Percentiles rank a stretch among this genome's conserved stretches.
phyloP scores from a whole-genome alignment of 192 early-diverging fungal genomes.

The Podila epigama region DNA sequence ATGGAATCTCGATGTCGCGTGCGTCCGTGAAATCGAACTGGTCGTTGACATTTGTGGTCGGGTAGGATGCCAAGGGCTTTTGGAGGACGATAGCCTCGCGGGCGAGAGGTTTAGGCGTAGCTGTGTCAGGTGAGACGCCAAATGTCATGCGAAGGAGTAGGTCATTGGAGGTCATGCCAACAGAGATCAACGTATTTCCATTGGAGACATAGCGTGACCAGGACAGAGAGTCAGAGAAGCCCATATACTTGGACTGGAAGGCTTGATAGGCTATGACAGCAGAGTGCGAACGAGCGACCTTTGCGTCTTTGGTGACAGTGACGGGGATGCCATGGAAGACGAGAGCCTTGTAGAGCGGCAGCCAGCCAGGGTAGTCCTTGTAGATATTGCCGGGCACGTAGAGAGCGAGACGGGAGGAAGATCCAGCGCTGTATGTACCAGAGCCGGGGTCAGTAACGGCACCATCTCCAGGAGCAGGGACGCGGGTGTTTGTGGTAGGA shows the following conservation, averaged over 20 bases:
- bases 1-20: slow-evolving; percentile 6
- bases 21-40: slow-evolving; percentile 3
- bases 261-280: slow-evolving; percentile 17
- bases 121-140: slow-evolving; percentile 1
- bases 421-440: slow-evolving; percentile 9
- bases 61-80: not conserved
- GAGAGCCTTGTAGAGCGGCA: slow-evolving; percentile 18
- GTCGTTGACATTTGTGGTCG: not conserved
- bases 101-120: not conserved
- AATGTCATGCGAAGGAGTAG: not conserved
- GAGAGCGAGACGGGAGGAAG: slow-evolving; percentile 8
- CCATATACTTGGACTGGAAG: slow-evolving; percentile 7
- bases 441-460: slow-evolving; percentile 7
- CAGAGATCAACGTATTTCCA: slow-evolving; percentile 9
- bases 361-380: slow-evolving; percentile 16
- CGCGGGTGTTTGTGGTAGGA: not conserved
- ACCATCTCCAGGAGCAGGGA: slow-evolving; percentile 1
- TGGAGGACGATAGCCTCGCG: slow-evolving; percentile 1
- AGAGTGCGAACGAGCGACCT: slow-evolving; percentile 2
- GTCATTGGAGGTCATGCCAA: slow-evolving; percentile 4
- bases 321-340: slow-evolving; percentile 22
- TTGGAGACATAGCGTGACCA: slow-evolving; percentile 11
- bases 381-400: slow-evolving; percentile 11
- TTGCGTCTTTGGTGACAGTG: slow-evolving; percentile 10
- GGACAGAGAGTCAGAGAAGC: not conserved